These are phyloP conservation scores for Cynanchum wilfordii DNA, from an alignment of 257 asterid species.

Conservation along the genomic window DNA sequence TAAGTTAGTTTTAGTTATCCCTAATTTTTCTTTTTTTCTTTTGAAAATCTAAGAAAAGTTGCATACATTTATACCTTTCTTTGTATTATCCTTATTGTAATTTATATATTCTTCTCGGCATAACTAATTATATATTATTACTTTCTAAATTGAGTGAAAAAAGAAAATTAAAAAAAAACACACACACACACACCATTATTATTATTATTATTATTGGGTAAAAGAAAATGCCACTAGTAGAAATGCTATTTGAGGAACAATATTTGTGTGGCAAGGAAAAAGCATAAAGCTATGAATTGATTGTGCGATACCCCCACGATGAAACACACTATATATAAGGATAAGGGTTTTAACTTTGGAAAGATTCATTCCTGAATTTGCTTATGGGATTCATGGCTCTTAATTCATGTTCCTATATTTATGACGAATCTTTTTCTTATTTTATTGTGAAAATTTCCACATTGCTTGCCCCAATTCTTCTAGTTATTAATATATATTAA, in stretches of 20 bases:
- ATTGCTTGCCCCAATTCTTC: not conserved
- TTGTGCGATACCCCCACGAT: constrained; percentile 15
- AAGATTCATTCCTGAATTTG: not conserved
- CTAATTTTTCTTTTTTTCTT: not conserved
- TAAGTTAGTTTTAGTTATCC: not conserved
- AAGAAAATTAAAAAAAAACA: not conserved
- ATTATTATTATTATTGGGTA: not conserved
- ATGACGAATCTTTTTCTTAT: not conserved
- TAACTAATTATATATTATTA: not conserved
- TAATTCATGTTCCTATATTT: not conserved
- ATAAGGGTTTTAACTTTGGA: constrained; percentile 10
- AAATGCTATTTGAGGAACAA: constrained; percentile 23
- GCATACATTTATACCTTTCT: constrained; percentile 4
- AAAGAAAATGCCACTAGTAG: constrained; percentile 10
- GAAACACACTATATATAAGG: constrained; percentile 16
- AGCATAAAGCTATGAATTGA: constrained; percentile 12
- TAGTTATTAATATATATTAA: too few relatives aligned
- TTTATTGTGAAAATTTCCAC: too few relatives aligned
- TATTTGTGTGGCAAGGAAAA: constrained; percentile 25
- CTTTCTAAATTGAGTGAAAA: constrained; percentile 17
- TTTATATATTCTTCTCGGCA: not conserved
- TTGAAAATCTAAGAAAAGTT: constrained; percentile 3
- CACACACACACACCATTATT: not conserved
- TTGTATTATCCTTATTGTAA: constrained; percentile 12
- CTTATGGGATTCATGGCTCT: not conserved